phyloP scores from a whole-genome alignment of 2,329 filamentous ascomycete species.

The Neofusicoccum ribis region DNA sequence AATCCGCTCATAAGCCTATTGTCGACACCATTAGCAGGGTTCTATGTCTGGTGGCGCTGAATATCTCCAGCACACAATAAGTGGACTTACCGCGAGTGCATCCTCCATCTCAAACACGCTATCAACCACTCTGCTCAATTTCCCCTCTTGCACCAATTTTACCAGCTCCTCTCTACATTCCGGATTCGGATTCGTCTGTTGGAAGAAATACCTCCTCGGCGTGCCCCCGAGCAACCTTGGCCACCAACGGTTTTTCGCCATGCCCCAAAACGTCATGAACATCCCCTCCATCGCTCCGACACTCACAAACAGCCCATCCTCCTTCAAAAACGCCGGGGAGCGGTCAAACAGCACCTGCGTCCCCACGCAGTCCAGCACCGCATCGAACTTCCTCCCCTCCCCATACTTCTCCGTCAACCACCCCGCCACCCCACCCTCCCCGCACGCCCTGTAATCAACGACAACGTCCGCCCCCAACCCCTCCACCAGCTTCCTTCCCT shows the following conservation, averaged over 20 bases:
- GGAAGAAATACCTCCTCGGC: conserved; percentile 36
- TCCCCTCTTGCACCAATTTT: conserved; percentile 35
- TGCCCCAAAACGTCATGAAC: conserved; percentile 33
- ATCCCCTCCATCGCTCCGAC: conserved; percentile 39
- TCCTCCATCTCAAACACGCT: conserved; percentile 42
- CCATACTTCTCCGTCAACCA: conserved; percentile 35
- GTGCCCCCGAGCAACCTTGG: conserved; percentile 42
- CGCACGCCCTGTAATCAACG: conserved; percentile 4
- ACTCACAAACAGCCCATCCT: conserved; percentile 39
- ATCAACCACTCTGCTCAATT: conserved; percentile 38
- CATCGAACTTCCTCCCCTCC: conserved; percentile 38
- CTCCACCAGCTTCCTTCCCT: conserved; percentile 43
- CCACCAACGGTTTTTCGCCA: conserved; percentile 44
- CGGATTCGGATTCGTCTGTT: conserved; percentile 4
- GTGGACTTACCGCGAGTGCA: conserved; percentile 26
- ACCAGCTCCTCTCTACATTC: conserved; percentile 29
- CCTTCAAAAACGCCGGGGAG: conserved; percentile 43
- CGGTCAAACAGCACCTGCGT: conserved; percentile 45
- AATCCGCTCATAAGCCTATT: conserved; percentile 24
- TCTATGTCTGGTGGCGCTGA: neutral
- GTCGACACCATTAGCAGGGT: neutral
- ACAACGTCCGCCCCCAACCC: conserved; percentile 50
- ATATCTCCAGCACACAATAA: neutral
- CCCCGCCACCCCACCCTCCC: conserved; percentile 28
- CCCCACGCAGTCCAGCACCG: conserved; percentile 50